Base-by-base conservation (phyloP, 1,139 yeast species). In the Magnusiomyces magnusii region DNA sequence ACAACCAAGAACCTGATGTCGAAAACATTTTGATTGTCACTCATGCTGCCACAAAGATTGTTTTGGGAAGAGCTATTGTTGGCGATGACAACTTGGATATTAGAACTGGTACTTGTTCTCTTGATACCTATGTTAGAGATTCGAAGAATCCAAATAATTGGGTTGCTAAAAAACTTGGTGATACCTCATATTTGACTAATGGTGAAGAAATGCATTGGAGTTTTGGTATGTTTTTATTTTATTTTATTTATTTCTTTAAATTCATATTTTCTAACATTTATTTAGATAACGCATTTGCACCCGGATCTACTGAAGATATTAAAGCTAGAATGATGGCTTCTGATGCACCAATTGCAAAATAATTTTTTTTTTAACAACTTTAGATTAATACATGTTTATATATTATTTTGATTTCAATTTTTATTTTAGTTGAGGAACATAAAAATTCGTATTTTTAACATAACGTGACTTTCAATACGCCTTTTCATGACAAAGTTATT, bases 181-280 rank as follows among this genome's bases (percentile, higher is more conserved):
- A 82, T 63, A 80, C 88, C 28, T 83, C 80, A 54, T 87, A 83
- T 66, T 76, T 89, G 63, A 71, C 79, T 1, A 73, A 79, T 9
- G 96, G 96, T n/a, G 96, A 89, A 71, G 96, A 88, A 72, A 87
- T 90, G 93, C 87, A 87, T 69, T 89, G 96, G 96, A 81, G 85
- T 64, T 89, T 89, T 75, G 83, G 81, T 68, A 75, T 73, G 75
- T 21, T 19, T 31, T 39, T 5, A 39, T 9, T 15, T 39, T n/a
- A 9, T 39, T 39, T 39, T 10, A 10, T 39, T 53, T n/a, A 15
- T n/a, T 7, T 36, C 13, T 19, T 17, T 47, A 13, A 23, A 21
- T 28, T 41, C 23, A 2, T 23, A 17, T 3, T 28, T 36, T n/a
- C 53, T 25, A 7, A 28, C 9, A 7, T 2, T 31, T 41, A n/a